Conservation (phyloP, 345 rosid species). For the Gossypium ekmanianum region DNA sequence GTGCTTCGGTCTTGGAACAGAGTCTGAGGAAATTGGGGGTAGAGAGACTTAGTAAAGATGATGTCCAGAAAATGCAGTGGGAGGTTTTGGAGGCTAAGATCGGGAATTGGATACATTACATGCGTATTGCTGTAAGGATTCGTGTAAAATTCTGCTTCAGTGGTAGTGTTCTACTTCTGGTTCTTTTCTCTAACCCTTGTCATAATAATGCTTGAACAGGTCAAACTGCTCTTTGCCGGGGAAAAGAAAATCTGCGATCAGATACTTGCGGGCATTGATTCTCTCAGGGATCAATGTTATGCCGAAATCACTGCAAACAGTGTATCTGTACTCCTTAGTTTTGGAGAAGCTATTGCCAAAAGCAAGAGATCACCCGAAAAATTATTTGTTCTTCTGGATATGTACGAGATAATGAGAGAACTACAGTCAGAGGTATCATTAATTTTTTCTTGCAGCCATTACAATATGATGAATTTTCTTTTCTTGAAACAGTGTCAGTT, state of each 20-base stretch:
- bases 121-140: slow-evolving; percentile 81
- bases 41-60: slow-evolving; percentile 92
- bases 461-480: neutral
- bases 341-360: slow-evolving; percentile 93
- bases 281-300: slow-evolving; percentile 81
- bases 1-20: slow-evolving; percentile 81
- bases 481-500: neutral
- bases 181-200: slow-evolving; percentile 11
- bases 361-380: slow-evolving; percentile 98
- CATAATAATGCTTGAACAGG: slow-evolving; percentile 47
- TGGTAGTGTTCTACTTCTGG: neutral
- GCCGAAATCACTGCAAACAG: slow-evolving; percentile 81
- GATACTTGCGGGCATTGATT: slow-evolving; percentile 62
- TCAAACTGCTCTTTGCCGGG: slow-evolving; percentile 75
- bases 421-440: slow-evolving; percentile 75
- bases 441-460: slow-evolving; percentile 7
- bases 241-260: slow-evolving; percentile 91
- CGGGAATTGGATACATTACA: slow-evolving; percentile 93
- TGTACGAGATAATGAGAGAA: slow-evolving; percentile 98
- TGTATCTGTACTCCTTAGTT: slow-evolving; percentile 80
- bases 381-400: slow-evolving; percentile 83
- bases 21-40: slow-evolving; percentile 86
- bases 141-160: slow-evolving; percentile 6
- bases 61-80: slow-evolving; percentile 98
- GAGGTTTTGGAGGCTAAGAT: slow-evolving; percentile 96